These are phyloP conservation scores for Metschnikowia picachoensis DNA, from an alignment of 805 yeast species.

Conservation along the genomic window DNA sequence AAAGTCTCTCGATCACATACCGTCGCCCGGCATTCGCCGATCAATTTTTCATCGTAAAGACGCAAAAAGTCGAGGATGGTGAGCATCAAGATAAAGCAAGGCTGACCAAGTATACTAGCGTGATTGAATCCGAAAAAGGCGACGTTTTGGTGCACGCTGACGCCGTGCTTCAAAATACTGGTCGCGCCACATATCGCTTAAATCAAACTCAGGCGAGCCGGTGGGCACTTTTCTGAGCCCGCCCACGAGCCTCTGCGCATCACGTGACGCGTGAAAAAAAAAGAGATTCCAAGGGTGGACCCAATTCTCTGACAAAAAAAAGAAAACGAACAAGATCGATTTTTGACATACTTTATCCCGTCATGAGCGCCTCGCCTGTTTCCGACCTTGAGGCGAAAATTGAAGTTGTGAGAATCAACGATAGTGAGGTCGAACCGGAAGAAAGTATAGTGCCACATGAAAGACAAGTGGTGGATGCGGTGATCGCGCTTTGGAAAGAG, in stretches of 20 bases:
- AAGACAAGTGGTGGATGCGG: conserved; percentile 55
- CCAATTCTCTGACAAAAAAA: neutral
- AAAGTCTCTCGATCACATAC: conserved; percentile 49
- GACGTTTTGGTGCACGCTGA: conserved; percentile 53
- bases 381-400: conserved; percentile 17
- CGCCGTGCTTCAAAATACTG: conserved; percentile 37
- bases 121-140: conserved; percentile 51
- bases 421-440: conserved; percentile 19
- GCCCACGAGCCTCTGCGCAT: neutral
- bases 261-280: conserved; percentile 6
- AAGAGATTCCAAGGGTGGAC: neutral
- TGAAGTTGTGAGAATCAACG: conserved; percentile 38
- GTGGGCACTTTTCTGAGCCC: conserved; percentile 3
- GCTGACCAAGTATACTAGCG: conserved; percentile 41
- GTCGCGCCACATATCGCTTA: conserved; percentile 7
- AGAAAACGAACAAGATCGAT: neutral
- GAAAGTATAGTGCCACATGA: conserved; percentile 48
- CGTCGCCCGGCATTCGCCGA: conserved; percentile 73
- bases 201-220: neutral
- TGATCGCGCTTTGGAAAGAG: conserved; percentile 63
- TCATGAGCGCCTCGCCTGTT: neutral
- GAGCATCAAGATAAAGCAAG: neutral
- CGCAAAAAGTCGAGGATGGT: conserved; percentile 24
- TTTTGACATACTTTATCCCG: neutral
- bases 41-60: conserved; percentile 65